Percentiles rank a stretch among this genome's conserved stretches.
These are phyloP conservation scores for Talaromyces atroroseus DNA, from an alignment of 2,329 filamentous ascomycete species.

Conservation along the genomic window DNA sequence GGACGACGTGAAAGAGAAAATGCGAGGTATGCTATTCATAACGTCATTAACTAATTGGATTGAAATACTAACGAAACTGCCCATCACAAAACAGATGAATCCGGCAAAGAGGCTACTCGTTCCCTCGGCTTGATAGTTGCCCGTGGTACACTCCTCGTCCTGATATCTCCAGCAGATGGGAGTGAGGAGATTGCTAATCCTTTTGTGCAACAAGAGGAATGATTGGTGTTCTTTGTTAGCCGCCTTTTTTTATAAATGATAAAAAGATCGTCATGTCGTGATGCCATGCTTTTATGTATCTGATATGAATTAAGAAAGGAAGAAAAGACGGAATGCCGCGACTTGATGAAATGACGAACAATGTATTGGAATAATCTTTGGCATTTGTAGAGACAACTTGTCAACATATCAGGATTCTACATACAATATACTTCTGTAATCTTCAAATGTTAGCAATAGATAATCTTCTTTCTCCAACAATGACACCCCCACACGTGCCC, in stretches of 20 bases:
- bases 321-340: neutral
- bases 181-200: slow-evolving; percentile 96
- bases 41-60: too few species aligned
- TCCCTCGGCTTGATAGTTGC: slow-evolving; percentile 82
- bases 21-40: slow-evolving; percentile 61
- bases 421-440: slow-evolving; percentile 8
- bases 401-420: neutral
- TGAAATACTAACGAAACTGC: too few species aligned
- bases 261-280: neutral
- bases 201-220: slow-evolving; percentile 71
- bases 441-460: slow-evolving; percentile 3
- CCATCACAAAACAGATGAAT: slow-evolving; percentile 82
- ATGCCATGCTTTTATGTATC: neutral
- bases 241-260: neutral
- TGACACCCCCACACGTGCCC: neutral
- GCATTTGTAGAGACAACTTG: neutral
- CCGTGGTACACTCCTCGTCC: slow-evolving; percentile 83
- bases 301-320: neutral
- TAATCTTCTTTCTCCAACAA: too few species aligned
- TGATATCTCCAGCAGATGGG: slow-evolving; percentile 88
- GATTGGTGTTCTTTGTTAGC: slow-evolving; percentile 17
- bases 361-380: neutral
- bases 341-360: neutral
- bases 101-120: slow-evolving; percentile 79
- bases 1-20: slow-evolving; percentile 84